Conservation (phyloP, 768 basidiomycete genomes). For the Phallus indusiatus region DNA sequence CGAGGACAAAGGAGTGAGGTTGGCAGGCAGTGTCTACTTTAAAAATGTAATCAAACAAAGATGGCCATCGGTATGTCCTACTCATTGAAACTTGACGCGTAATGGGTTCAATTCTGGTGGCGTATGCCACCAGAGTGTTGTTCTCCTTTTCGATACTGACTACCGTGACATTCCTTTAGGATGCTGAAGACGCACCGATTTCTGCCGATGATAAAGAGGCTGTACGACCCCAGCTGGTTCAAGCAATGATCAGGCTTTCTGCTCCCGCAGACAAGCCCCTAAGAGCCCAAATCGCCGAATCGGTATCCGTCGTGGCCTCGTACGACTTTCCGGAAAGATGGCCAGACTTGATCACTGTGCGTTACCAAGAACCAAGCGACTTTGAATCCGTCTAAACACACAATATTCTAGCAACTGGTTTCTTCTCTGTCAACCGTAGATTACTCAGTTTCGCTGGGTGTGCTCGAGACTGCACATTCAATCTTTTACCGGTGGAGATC, state of each 20-base stretch:
- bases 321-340: slow-evolving; percentile 87
- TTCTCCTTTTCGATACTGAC: not conserved
- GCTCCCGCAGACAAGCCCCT: slow-evolving; percentile 60
- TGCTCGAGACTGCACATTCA: slow-evolving; percentile 90
- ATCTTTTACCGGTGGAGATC: slow-evolving; percentile 94
- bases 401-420: slow-evolving; percentile 68
- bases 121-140: not conserved
- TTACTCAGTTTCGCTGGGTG: slow-evolving; percentile 79
- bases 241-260: slow-evolving; percentile 85
- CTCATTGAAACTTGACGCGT: not conserved
- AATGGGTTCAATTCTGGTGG: not conserved
- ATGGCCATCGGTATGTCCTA: slow-evolving; percentile 72
- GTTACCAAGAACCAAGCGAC: slow-evolving; percentile 22
- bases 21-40: slow-evolving; percentile 82
- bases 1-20: slow-evolving; percentile 60
- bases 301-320: slow-evolving; percentile 84
- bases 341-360: slow-evolving; percentile 83
- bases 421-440: slow-evolving; percentile 68
- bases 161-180: not conserved
- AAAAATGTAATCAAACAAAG: slow-evolving; percentile 83
- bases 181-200: slow-evolving; percentile 65
- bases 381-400: not conserved
- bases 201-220: slow-evolving; percentile 59
- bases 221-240: slow-evolving; percentile 71
- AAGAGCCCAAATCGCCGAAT: slow-evolving; percentile 84